Base-by-base conservation (phyloP, 176 grass and related monocot genomes). In the Avena eriantha region DNA sequence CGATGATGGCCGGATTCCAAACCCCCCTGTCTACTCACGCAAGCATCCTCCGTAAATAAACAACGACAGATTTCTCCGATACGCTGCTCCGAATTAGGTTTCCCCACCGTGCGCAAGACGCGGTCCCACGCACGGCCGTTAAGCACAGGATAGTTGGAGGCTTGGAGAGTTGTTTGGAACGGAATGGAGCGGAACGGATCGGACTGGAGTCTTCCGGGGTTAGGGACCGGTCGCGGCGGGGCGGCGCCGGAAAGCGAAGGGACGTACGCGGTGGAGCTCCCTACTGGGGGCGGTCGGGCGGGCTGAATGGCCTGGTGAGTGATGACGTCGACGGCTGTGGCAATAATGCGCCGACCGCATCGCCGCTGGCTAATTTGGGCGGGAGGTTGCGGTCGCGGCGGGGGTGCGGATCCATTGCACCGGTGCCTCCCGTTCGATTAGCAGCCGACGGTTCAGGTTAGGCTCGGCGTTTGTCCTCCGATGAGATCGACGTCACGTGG, bases 221-320 rank as follows among this genome's bases (percentile, higher is more conserved):
- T 12, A 21, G 35, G 11, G 18, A 55, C 13, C 23, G 64, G 26
- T 50, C 51, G 41, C 18, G 54, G 43, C 70, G 24, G 55, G 54
- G 29, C 70, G 23, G 68, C 56, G 66, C 75, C 41, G 10, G 65
- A 79, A 82, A 80, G 85, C 46, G 75, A 90, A 35, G 49, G 66
- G 48, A 35, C 11, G 1, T 15, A 68, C 36, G 43, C 50, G 89
- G 85, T 91, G 89, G 81, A 90, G 89, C 57, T 87, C 21, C 66
- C 85, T 67, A 87, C 89, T 75, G 89, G 85, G 89, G 85, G 80
- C 76, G 89, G 31, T 39, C 23, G 46, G 13, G 13, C 48, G 48
- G 73, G 36, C 8, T 4, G 1, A 45, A 24, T 76, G 24, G 22
- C 48, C 47, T 76, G 47, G 7, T 21, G 54, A 8, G 8, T 13